Evolutionary conservation across 2,329 filamentous ascomycete genomes (phyloP), one percentile per base, ranked within the genome.

Genomic region (Beauveria medogensis): DNA sequence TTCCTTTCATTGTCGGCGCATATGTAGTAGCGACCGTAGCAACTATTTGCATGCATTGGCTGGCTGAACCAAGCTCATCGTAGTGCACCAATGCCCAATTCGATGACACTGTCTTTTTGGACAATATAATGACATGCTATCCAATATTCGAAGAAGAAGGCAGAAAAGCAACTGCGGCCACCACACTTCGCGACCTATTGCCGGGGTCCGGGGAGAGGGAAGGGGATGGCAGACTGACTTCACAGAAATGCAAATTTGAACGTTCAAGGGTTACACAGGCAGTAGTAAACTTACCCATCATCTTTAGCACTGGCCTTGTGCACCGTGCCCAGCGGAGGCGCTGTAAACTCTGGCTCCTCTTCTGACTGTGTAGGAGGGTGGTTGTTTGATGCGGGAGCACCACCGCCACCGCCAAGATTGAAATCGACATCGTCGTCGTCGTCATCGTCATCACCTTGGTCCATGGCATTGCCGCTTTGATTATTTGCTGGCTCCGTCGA

Each of bases 251-350:
- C 40, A 9, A 24, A n/a, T 44, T 34, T 59, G 40, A 47, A 37
- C 9, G 48, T 10, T 53, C 18, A 48, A 37, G 46, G 59, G 26
- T 52, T 54, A 54, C 47, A 59, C 24, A 37, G 52, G 41, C 8
- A 37, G 40, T 43, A 24, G 12, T 22, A 26, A 62, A 77, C 75
- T 76, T 70, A 77, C 75, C 75, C 75, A 62, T 77, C 75, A 69
- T 77, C 75, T 69, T 77, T 77, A 66, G 92, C 90, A 63, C 87
- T 88, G 64, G 89, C 85, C 63, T 82, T 84, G 64, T 75, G 73
- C 18, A 75, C 73, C 28, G 71, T 70, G 61, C 74, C 73, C 41
- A 72, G 71, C 3, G 69, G 68, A 44, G 72, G 73, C 53, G 68
- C 69, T 43, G 74, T 67, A 34, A 67, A 66, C 46, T 63, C 66